These are phyloP conservation scores for Tritrichomonas musculus DNA, from an alignment of 208 protist genomes.

Conservation along the genomic window DNA sequence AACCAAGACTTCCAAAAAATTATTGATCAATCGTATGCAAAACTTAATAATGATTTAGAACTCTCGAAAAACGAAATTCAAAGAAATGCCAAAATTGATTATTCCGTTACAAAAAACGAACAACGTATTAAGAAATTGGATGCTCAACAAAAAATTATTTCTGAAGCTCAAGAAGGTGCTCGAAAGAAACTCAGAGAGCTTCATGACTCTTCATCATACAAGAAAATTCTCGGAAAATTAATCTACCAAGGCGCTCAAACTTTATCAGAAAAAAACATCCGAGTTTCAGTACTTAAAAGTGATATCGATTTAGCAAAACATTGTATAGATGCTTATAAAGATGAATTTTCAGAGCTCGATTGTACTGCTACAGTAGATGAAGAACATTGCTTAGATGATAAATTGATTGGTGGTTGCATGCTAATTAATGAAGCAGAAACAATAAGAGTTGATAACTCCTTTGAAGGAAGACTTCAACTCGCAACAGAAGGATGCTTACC, in stretches of 20 bases:
- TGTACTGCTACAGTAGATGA: background rate
- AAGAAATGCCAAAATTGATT: background rate
- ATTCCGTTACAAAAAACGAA: background rate
- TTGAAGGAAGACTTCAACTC: conserved; percentile 13
- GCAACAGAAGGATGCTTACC: background rate
- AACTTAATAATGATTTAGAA: conserved; percentile 5
- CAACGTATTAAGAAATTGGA: background rate
- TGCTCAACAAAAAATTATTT: background rate
- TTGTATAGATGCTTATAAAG: background rate
- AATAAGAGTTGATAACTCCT: background rate
- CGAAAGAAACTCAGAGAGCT: background rate
- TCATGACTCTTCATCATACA: background rate
- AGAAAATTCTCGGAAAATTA: background rate
- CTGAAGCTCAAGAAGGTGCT: background rate
- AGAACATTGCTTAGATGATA: background rate
- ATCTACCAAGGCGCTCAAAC: background rate
- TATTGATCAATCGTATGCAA: background rate
- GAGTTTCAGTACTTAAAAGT: background rate
- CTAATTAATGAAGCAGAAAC: background rate
- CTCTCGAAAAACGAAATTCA: background rate
- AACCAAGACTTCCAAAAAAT: background rate
- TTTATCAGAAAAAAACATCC: background rate
- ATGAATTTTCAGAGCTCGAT: background rate
- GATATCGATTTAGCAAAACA: background rate
- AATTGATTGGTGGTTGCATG: background rate